A percentile compares a stretch with the other conserved stretches of the same genome.
Conservation (phyloP, 2,329 filamentous ascomycete species). For the Torrubiella hemipterigena region DNA sequence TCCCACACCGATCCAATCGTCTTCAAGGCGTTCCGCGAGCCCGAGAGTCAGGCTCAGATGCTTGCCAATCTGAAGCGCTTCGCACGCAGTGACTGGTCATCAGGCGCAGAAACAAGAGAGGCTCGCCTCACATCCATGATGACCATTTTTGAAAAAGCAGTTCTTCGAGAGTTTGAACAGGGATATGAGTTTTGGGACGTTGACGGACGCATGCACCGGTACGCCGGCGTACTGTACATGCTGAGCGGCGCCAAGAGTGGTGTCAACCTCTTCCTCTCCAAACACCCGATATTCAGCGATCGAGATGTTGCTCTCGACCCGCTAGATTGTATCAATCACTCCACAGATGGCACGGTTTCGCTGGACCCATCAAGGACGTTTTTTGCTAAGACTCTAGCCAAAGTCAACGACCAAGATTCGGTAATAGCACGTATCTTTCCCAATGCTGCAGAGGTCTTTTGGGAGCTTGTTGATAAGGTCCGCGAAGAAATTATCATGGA, state of each 20-base stretch:
- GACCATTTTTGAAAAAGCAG: constrained; percentile 79
- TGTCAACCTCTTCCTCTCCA: constrained; percentile 77
- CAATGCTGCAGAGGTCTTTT: constrained; percentile 55
- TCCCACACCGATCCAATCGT: constrained; percentile 70
- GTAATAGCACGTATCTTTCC: constrained; percentile 80
- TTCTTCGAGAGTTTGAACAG: constrained; percentile 83
- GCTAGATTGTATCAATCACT: constrained; percentile 68
- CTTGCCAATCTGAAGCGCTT: constrained; percentile 71
- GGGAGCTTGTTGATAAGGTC: constrained; percentile 69
- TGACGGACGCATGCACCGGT: constrained; percentile 77
- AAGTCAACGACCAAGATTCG: constrained; percentile 70
- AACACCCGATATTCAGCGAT: constrained; percentile 72
- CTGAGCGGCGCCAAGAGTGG: constrained; percentile 72
- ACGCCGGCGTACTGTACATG: constrained; percentile 72
- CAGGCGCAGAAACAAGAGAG: constrained; percentile 60
- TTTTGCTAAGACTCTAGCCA: constrained; percentile 60
- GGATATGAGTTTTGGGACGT: constrained; percentile 84
- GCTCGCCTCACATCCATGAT: constrained; percentile 64
- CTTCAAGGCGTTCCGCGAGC: constrained; percentile 78
- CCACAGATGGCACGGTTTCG: constrained; percentile 53
- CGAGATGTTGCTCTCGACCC: constrained; percentile 55
- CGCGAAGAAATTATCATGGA: constrained; percentile 77
- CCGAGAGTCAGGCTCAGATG: constrained; percentile 84
- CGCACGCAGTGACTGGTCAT: constrained; percentile 65
- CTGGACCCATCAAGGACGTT: constrained; percentile 73